phyloP scores from a whole-genome alignment of 305 asterid genomes.

The Rubia tinctorum region DNA sequence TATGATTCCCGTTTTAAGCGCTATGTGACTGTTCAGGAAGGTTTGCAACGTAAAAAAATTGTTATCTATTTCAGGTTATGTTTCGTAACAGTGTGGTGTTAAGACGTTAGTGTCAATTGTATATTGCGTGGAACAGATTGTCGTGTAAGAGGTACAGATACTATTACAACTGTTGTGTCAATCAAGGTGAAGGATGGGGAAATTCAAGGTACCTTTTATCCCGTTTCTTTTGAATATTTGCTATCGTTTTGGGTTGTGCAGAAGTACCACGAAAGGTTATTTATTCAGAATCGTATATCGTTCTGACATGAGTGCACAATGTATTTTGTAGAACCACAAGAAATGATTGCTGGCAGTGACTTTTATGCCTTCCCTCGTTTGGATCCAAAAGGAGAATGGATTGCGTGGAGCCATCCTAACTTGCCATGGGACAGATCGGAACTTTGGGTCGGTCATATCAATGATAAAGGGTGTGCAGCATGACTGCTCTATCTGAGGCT shows the following conservation, averaged over 20 bases:
- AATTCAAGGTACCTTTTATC: conserved; percentile 45
- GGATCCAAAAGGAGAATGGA: conserved; percentile 72
- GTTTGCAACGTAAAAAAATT: conserved; percentile 24
- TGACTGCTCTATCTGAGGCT: not conserved
- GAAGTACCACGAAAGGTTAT: not conserved
- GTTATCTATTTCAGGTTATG: not conserved
- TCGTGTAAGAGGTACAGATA: conserved; percentile 59
- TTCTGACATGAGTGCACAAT: conserved; percentile 11
- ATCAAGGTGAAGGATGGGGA: conserved; percentile 41
- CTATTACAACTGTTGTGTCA: conserved; percentile 75
- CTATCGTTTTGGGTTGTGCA: not conserved
- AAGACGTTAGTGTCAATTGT: conserved; percentile 9
- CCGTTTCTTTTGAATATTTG: not conserved
- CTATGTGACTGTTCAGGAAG: conserved; percentile 79
- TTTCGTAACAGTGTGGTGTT: not conserved
- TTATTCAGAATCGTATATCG: conserved; percentile 1
- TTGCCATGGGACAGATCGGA: conserved; percentile 99
- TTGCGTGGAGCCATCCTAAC: conserved; percentile 96
- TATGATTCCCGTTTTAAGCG: conserved; percentile 74
- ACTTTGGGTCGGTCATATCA: conserved; percentile 95
- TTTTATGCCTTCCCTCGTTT: conserved; percentile 96
- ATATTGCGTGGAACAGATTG: conserved; percentile 40
- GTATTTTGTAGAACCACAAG: conserved; percentile 60
- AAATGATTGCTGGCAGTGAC: conserved; percentile 67
- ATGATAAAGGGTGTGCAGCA: conserved; percentile 67